Evolutionary conservation across 352 stramenopile genomes (phyloP).

Genomic region (Phytophthora pluvialis): DNA sequence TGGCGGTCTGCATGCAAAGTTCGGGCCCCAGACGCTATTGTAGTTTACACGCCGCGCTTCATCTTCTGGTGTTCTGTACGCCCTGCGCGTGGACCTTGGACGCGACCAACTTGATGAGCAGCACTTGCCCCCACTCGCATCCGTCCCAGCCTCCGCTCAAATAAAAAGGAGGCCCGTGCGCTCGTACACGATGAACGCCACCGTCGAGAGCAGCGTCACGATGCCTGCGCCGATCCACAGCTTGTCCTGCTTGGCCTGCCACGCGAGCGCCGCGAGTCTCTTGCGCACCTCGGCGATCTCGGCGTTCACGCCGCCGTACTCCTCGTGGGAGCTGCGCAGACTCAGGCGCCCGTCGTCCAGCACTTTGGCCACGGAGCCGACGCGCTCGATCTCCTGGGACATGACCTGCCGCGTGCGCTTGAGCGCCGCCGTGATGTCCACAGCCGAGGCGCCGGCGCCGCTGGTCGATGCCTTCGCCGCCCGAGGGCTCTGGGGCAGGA

Average conservation of each 20-base stretch:
- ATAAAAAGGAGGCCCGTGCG: constrained; percentile 74
- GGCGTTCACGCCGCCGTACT: constrained; percentile 62
- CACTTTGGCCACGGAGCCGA: constrained; percentile 68
- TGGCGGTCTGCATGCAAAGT: too few relatives aligned
- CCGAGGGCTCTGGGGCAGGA: constrained; percentile 44
- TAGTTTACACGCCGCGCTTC: too few relatives aligned
- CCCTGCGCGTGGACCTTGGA: too few relatives aligned
- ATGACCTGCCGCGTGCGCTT: constrained; percentile 73
- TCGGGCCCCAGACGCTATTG: too few relatives aligned
- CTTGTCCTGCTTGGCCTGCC: constrained; percentile 76
- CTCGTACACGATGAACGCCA: constrained; percentile 80
- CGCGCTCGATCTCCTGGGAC: constrained; percentile 75
- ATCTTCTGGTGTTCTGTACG: too few relatives aligned
- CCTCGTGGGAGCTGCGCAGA: constrained; percentile 66
- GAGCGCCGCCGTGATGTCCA: constrained; percentile 69
- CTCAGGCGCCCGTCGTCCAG: constrained; percentile 67
- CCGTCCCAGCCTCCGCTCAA: constrained; percentile 27
- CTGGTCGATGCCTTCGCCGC: constrained; percentile 6
- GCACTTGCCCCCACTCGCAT: neutral
- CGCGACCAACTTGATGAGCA: too few relatives aligned
- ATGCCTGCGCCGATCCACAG: constrained; percentile 83
- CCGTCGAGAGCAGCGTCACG: constrained; percentile 60
- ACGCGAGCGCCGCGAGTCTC: constrained; percentile 67
- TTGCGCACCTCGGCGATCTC: constrained; percentile 66
- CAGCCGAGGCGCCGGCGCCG: constrained; percentile 23